Evolutionary conservation across 139 green algal genomes (phyloP), one percentile per base, ranked within the genome.

Genomic region (Ettlia oleoabundans): DNA sequence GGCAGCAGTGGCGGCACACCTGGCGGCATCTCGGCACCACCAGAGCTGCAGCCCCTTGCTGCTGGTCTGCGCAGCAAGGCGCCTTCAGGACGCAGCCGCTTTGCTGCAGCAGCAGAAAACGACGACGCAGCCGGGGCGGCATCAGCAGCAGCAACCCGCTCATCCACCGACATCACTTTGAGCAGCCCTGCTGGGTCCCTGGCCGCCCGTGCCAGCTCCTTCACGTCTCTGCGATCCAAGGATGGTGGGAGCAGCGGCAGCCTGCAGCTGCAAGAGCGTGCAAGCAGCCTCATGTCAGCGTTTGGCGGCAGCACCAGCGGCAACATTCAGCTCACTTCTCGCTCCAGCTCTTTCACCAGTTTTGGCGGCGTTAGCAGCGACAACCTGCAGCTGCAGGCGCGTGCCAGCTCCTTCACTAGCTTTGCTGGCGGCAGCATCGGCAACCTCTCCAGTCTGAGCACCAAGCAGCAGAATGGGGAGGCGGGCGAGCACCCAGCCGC

Each of bases 71-170:
- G 43, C 8, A 19, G 42, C 66, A 73, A 52, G 42, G 70, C 43
- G 13, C 42, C 52, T 4, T 0, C 35, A 1, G 7, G n/a, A 21
- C 73, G 52, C 73, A 80, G 73, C 73, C 73, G 73, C 10, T 80
- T 80, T 80, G 73, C 73, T 13, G 71, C 71, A 4, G 52, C 73
- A n/a, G 73, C 73, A 28, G 73, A 80, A 40, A 80, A 80, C 24
- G 73, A 80, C 24, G 73, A 80, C 52, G 65, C 65, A 1, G 37
- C 37, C 2, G 65, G 35, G 21, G 53, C 28, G 38, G 53, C 53
- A 37, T 8, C 33, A 66, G 47, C 47, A 33, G 72, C 72, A 33
- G 51, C 21, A 66, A 35, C 72, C 7, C 33, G 51, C 37, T 32
- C 42, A n/a, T 35, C 38, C 40, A 62, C 47, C 10, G 18, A 65